A percentile compares a stretch with the other conserved stretches of the same genome.
Evolutionary conservation across 2,329 filamentous ascomycete genomes (phyloP).

Genomic region (Sporothrix schenckii): DNA sequence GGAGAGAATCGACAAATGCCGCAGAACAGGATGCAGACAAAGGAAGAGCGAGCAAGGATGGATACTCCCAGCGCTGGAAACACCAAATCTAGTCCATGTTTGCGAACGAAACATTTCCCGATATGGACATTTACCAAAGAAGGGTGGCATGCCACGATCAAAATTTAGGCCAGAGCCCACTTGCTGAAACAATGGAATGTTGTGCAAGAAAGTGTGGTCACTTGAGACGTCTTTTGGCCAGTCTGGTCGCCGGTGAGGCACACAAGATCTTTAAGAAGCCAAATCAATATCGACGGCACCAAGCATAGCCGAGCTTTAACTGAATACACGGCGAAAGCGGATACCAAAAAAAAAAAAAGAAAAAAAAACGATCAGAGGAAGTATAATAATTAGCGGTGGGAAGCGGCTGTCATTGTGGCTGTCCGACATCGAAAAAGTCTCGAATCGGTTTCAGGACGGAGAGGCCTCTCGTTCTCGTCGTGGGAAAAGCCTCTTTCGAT

Average conservation of each 20-base stretch:
- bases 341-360: background rate
- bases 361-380: too few species aligned
- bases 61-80: background rate
- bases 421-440: conserved; percentile 6
- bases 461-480: conserved; percentile 6
- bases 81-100: too few species aligned
- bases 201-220: background rate
- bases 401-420: background rate
- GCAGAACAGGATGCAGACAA: background rate
- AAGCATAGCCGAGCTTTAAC: too few species aligned
- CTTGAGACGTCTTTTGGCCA: background rate
- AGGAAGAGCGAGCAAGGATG: background rate
- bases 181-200: background rate
- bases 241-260: background rate
- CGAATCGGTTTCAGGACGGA: conserved; percentile 27
- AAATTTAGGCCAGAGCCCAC: background rate
- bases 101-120: background rate
- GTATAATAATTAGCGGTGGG: background rate
- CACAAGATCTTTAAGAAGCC: background rate
- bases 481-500: background rate
- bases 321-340: background rate
- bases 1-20: background rate
- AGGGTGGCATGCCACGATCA: conserved; percentile 10
- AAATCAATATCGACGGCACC: background rate
- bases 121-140: background rate